These are phyloP conservation scores for Bolboschoenoplectus hybrid DNA, from an alignment of 202 grass and related monocot species.

Conservation along the genomic window DNA sequence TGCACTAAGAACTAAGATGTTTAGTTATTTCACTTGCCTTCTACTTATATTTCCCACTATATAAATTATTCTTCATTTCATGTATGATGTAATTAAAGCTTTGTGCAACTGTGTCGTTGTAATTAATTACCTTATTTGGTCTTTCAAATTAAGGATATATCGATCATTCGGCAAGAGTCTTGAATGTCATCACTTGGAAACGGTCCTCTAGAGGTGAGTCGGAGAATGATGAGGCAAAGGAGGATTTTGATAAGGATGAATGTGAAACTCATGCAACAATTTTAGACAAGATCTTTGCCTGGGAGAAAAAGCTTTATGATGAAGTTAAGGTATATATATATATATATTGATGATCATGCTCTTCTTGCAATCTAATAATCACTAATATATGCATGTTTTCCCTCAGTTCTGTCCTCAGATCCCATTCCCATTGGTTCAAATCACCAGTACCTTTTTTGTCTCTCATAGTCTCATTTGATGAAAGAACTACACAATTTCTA, in stretches of 20 bases:
- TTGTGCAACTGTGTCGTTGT: neutral
- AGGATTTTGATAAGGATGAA: slow-evolving; percentile 69
- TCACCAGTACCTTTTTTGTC: neutral
- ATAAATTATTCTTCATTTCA: slow-evolving; percentile 37
- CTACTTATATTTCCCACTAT: neutral
- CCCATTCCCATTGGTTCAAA: neutral
- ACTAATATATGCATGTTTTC: neutral
- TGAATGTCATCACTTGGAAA: slow-evolving; percentile 95
- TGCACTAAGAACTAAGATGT: neutral
- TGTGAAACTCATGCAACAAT: slow-evolving; percentile 74
- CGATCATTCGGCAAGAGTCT: slow-evolving; percentile 85
- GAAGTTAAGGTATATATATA: slow-evolving; percentile 75
- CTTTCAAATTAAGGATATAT: slow-evolving; percentile 60
- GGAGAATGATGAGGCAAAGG: slow-evolving; percentile 49
- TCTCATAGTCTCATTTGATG: neutral
- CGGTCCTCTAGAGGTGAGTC: slow-evolving; percentile 73
- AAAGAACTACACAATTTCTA: neutral
- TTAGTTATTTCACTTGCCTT: slow-evolving; percentile 2
- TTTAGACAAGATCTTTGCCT: slow-evolving; percentile 89
- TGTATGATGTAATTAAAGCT: neutral
- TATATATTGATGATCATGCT: slow-evolving; percentile 14
- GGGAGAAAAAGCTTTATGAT: slow-evolving; percentile 90
- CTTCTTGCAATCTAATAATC: neutral
- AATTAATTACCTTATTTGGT: slow-evolving; percentile 4
- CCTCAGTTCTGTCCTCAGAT: neutral